Conservation (phyloP, 768 basidiomycete genomes). For the Hortiboletus campestris region DNA sequence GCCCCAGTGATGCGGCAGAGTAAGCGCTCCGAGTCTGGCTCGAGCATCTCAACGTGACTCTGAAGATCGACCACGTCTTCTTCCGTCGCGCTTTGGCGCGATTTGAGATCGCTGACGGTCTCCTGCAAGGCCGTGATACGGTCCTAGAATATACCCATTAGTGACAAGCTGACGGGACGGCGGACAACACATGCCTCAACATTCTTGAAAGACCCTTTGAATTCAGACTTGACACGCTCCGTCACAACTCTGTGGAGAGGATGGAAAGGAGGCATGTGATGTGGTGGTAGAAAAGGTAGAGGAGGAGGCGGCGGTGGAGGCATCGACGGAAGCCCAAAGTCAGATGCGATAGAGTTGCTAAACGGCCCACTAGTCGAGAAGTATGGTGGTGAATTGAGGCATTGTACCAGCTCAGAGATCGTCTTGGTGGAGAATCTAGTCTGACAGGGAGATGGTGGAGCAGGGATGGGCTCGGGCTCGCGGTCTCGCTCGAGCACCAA, state of each 20-base stretch:
- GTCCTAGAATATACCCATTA: slow-evolving; percentile 18
- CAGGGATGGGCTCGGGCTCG: slow-evolving; percentile 4
- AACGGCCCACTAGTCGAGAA: slow-evolving; percentile 21
- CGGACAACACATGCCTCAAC: slow-evolving; percentile 17
- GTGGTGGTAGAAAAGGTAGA: slow-evolving; percentile 2
- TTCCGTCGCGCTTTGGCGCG: slow-evolving; percentile 26
- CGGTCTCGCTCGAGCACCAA: neutral
- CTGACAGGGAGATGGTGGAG: slow-evolving; percentile 5
- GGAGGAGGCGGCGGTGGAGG: slow-evolving; percentile 2
- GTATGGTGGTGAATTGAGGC: slow-evolving; percentile 19
- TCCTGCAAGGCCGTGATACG: slow-evolving; percentile 23
- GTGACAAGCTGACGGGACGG: neutral
- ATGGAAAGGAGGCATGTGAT: slow-evolving; percentile 13
- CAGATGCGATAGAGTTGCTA: slow-evolving; percentile 15
- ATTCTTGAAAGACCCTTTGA: slow-evolving; percentile 20
- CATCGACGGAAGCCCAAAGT: slow-evolving; percentile 18
- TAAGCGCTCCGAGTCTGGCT: slow-evolving; percentile 32
- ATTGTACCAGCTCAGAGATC: slow-evolving; percentile 15
- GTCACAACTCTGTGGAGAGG: slow-evolving; percentile 14
- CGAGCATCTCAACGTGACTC: slow-evolving; percentile 39
- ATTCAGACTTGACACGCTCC: slow-evolving; percentile 23
- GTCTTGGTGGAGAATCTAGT: slow-evolving; percentile 7
- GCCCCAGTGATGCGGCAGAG: slow-evolving; percentile 26
- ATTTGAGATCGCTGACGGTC: slow-evolving; percentile 18
- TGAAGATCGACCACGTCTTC: slow-evolving; percentile 34